phyloP scores from a whole-genome alignment of 225 moss, liverwort and hornwort species.

The Takakia lepidozioides region DNA sequence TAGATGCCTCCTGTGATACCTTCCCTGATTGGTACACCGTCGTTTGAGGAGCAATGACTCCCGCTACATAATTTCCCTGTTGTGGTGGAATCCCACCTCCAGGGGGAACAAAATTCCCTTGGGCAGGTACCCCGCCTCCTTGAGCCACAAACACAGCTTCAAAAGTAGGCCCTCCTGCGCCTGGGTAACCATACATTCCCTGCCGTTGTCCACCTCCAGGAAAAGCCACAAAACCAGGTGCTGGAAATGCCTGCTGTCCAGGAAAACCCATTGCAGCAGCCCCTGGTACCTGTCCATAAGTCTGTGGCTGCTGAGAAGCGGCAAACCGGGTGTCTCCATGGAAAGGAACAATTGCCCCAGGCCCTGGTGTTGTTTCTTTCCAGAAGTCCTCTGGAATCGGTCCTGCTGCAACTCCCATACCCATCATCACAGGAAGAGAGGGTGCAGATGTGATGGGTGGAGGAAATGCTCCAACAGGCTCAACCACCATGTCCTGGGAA shows the following conservation, averaged over 20 bases:
- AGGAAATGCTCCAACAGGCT: slow-evolving; percentile 19
- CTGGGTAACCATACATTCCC: background rate
- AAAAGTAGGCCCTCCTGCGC: slow-evolving; percentile 5
- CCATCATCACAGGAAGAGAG: slow-evolving; percentile 22
- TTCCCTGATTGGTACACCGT: no score
- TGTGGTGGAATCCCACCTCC: slow-evolving; percentile 75
- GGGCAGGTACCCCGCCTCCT: slow-evolving; percentile 19
- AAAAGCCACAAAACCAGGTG: no score
- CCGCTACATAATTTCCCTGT: slow-evolving; percentile 24
- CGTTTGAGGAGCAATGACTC: slow-evolving; percentile 21
- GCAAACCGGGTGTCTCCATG: slow-evolving; percentile 43
- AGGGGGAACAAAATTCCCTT: slow-evolving; percentile 49
- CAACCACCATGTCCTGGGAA: slow-evolving; percentile 1
- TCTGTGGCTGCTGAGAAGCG: slow-evolving; percentile 8
- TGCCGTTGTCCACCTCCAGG: slow-evolving; percentile 11
- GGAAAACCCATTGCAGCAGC: slow-evolving; percentile 13
- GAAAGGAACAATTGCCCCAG: slow-evolving; percentile 57
- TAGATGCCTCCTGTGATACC: slow-evolving; percentile 19
- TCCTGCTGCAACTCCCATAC: slow-evolving; percentile 29
- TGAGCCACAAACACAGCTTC: slow-evolving; percentile 3
- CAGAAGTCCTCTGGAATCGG: slow-evolving; percentile 65
- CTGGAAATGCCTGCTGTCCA: slow-evolving; percentile 12
- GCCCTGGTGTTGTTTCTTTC: slow-evolving; percentile 50
- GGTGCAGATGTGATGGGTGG: slow-evolving; percentile 21
- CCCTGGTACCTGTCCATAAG: slow-evolving; percentile 12